These are phyloP conservation scores for Diplodia scrobiculata DNA, from an alignment of 2,329 filamentous ascomycete species.

Conservation along the genomic window DNA sequence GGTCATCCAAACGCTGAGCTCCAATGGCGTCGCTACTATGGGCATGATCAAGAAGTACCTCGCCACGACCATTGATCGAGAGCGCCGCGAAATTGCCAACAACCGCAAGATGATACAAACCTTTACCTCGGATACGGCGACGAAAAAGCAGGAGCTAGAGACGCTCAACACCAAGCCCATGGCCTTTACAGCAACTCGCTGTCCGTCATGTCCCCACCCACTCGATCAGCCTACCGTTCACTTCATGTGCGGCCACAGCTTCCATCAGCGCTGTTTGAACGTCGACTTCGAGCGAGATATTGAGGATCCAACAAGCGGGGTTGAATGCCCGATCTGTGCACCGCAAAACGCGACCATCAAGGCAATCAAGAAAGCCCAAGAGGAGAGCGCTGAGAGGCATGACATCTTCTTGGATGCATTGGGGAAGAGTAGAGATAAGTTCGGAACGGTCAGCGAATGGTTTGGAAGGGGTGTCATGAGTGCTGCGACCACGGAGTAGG, in stretches of 20 bases:
- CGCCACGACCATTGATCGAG: slow-evolving; percentile 81
- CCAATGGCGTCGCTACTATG: slow-evolving; percentile 87
- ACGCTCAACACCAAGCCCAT: slow-evolving; percentile 77
- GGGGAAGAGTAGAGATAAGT: slow-evolving; percentile 75
- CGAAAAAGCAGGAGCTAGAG: slow-evolving; percentile 75
- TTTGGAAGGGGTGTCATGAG: slow-evolving; percentile 90
- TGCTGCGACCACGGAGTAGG: slow-evolving; percentile 14
- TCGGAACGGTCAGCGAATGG: slow-evolving; percentile 90
- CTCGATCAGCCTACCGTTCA: slow-evolving; percentile 90
- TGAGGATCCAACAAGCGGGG: slow-evolving; percentile 57
- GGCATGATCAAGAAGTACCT: slow-evolving; percentile 95
- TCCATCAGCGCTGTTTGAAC: slow-evolving; percentile 88
- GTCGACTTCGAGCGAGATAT: slow-evolving; percentile 56
- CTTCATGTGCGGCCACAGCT: slow-evolving; percentile 95
- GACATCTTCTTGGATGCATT: slow-evolving; percentile 85
- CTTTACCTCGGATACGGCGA: slow-evolving; percentile 79
- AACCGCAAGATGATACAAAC: slow-evolving; percentile 81
- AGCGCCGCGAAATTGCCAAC: slow-evolving; percentile 79
- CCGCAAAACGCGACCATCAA: slow-evolving; percentile 83
- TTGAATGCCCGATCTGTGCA: slow-evolving; percentile 85
- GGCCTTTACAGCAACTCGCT: slow-evolving; percentile 88
- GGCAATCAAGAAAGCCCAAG: slow-evolving; percentile 81
- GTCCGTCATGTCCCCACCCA: slow-evolving; percentile 74
- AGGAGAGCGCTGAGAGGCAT: slow-evolving; percentile 82
- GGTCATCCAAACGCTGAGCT: slow-evolving; percentile 86